phyloP scores from a whole-genome alignment of 106 monocot genomes.

The Phalaenopsis aphrodite region DNA sequence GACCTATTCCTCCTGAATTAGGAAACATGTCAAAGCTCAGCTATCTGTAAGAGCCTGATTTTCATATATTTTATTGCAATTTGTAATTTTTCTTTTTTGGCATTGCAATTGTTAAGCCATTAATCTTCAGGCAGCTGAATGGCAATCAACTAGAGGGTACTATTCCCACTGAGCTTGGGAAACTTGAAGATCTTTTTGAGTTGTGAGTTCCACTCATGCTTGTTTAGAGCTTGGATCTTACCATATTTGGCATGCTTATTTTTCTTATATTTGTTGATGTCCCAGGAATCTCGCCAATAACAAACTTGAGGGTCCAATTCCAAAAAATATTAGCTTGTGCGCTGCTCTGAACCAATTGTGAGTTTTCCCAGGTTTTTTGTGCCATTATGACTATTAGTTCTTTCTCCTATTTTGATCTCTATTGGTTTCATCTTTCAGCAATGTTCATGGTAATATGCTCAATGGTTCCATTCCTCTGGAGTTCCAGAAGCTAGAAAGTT shows the following conservation, averaged over 20 bases:
- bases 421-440: conserved; percentile 27
- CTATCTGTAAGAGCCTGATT: conserved; percentile 56
- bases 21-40: conserved; percentile 98
- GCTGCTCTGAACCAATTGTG: conserved; percentile 85
- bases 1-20: conserved; percentile 82
- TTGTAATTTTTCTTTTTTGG: neutral
- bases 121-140: conserved; percentile 60
- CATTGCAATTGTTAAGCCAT: neutral
- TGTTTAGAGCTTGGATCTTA: neutral
- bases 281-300: conserved; percentile 86
- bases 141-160: conserved; percentile 64
- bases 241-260: neutral
- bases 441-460: conserved; percentile 76
- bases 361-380: conserved; percentile 11
- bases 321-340: conserved; percentile 75
- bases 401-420: neutral
- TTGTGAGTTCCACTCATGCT: conserved; percentile 33
- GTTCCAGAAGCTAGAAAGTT: conserved; percentile 76
- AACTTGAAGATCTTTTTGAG: conserved; percentile 85
- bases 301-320: conserved; percentile 83
- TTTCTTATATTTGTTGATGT: neutral
- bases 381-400: neutral
- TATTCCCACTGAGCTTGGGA: conserved; percentile 86
- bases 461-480: conserved; percentile 81
- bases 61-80: neutral